phyloP scores from a whole-genome alignment of 1,284 basidiomycete species.

The Coniophora puteana region DNA sequence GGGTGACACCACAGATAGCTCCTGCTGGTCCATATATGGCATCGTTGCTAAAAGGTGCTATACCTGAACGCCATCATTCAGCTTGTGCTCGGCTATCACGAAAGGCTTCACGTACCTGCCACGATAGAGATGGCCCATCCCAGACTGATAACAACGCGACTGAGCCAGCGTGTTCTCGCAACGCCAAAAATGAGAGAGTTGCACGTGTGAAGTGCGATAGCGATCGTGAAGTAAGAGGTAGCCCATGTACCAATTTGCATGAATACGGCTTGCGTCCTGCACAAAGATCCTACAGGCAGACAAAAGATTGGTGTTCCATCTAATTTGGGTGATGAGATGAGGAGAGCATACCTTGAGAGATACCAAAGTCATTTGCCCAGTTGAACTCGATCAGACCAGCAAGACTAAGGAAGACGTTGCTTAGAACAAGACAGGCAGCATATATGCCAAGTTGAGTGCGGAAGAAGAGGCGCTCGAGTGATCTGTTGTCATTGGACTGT shows the following conservation, averaged over 20 bases:
- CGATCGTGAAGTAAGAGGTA: slow-evolving; percentile 60
- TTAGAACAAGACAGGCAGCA: slow-evolving; percentile 55
- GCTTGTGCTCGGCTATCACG: neutral
- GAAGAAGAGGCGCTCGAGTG: slow-evolving; percentile 58
- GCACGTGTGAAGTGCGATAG: slow-evolving; percentile 68
- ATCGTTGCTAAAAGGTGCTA: slow-evolving; percentile 38
- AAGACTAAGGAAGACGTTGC: slow-evolving; percentile 49
- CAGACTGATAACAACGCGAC: slow-evolving; percentile 35
- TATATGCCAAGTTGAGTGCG: slow-evolving; percentile 68
- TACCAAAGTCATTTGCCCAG: slow-evolving; percentile 27
- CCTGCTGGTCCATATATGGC: slow-evolving; percentile 50
- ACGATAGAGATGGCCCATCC: slow-evolving; percentile 52
- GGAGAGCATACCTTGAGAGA: slow-evolving; percentile 42
- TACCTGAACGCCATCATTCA: slow-evolving; percentile 25
- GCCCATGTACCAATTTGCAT: slow-evolving; percentile 61
- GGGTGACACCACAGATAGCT: slow-evolving; percentile 49
- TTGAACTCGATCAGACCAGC: slow-evolving; percentile 46
- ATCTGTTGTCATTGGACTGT: slow-evolving; percentile 14
- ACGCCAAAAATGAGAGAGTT: slow-evolving; percentile 55
- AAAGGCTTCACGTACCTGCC: slow-evolving; percentile 39
- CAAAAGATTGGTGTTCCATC: slow-evolving; percentile 5
- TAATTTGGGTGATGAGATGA: too few species aligned
- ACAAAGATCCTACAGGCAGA: slow-evolving; percentile 29
- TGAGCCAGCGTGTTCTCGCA: slow-evolving; percentile 47
- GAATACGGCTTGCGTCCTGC: slow-evolving; percentile 55